These are phyloP conservation scores for Craspedostauros australis DNA, from an alignment of 108 stramenopile species.

Conservation along the genomic window DNA sequence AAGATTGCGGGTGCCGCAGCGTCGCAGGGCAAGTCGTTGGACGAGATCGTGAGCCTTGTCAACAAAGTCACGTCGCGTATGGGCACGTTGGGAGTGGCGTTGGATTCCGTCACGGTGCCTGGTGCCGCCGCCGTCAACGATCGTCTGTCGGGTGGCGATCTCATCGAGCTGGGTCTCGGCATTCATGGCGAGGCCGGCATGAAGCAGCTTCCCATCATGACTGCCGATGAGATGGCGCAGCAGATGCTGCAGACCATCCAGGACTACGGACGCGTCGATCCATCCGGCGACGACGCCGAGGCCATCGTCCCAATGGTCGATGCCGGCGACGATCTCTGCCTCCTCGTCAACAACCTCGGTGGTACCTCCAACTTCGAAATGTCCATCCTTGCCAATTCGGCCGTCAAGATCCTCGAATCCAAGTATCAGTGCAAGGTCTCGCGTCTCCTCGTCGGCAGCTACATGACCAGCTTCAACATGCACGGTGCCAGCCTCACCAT, in stretches of 20 bases:
- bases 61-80: constrained; percentile 46
- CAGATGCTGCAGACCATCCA: constrained; percentile 70
- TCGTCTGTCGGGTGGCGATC: constrained; percentile 53
- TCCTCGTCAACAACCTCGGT: constrained; percentile 94
- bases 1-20: constrained; percentile 94
- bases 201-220: constrained; percentile 54
- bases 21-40: constrained; percentile 54
- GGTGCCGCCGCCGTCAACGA: constrained; percentile 72
- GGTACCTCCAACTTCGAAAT: constrained; percentile 94
- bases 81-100: constrained; percentile 88
- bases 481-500: constrained; percentile 88
- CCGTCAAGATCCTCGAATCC: constrained; percentile 48
- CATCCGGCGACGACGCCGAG: constrained; percentile 1
- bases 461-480: constrained; percentile 98
- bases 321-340: constrained; percentile 56
- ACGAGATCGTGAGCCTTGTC: constrained; percentile 64
- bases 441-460: constrained; percentile 73
- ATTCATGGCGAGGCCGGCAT: constrained; percentile 98
- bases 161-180: constrained; percentile 92
- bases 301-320: constrained; percentile 52
- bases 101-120: constrained; percentile 88
- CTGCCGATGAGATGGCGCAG: constrained; percentile 69
- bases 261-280: constrained; percentile 46
- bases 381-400: constrained; percentile 67
- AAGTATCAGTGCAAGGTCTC: constrained; percentile 44